Evolutionary conservation across 768 basidiomycete species (phyloP), one percentile per base, ranked within the genome.

Genomic region (Termitomyces sp.): DNA sequence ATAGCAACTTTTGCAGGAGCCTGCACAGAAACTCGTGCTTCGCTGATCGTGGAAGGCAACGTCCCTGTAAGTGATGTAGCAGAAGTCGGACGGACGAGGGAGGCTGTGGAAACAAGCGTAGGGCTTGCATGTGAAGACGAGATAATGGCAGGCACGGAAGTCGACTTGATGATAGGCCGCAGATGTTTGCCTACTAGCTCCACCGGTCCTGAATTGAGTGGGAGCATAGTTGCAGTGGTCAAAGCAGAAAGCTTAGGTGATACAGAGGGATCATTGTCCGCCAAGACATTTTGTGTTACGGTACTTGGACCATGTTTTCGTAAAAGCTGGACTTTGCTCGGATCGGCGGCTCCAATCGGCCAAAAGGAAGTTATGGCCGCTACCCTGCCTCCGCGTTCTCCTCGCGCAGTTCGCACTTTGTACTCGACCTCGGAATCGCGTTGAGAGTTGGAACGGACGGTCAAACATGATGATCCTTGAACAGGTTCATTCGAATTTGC

Each of bases 121-220:
- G 90, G 90, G 3, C 75, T 77, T 12, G 89, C 90, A 58, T 84
- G 80, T 0, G 87, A 90, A 0, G 86, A 85, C 0, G 87, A 88
- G 5, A 91, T 60, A 21, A 83, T 65, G 0, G 87, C 87, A 19
- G 87, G 86, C 1, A 85, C 84, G 12, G 83, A 85, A 19, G 81
- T 66, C n/a, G 83, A 79, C 64, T 89, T 87, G 60, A 77, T 72
- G 38, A 78, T 60, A 15, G 75, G 70, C 49, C 70, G 71, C 35
- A 73, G 62, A 38, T 62, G 64, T 60, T 64, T 71, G 42, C 60
- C 59, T 42, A 28, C 52, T 46, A 49, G 51, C 12, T 62, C 61
- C 21, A 53, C 57, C 32, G 57, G 32, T 24, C 57, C 58, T 12
- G 56, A 45, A 34, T 58, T 61, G 22, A 10, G 48, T 19, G 59